These are phyloP conservation scores for Huntiella abstrusa DNA, from an alignment of 2,329 filamentous ascomycete species.

Conservation along the genomic window DNA sequence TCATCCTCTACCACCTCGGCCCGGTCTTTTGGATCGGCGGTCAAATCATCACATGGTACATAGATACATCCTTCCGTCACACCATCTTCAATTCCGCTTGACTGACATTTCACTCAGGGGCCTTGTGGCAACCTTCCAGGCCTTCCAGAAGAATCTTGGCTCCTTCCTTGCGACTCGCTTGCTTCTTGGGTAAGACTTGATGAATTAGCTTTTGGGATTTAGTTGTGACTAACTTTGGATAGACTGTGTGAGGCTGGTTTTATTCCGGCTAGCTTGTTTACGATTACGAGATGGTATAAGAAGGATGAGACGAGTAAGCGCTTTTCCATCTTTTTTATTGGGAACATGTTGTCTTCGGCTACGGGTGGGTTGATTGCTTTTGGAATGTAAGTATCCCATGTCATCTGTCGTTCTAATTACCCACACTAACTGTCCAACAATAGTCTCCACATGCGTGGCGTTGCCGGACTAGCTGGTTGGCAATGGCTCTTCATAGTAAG, in stretches of 20 bases:
- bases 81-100: constrained; percentile 16
- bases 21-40: constrained; percentile 27
- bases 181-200: constrained; percentile 15
- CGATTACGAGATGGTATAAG: constrained; percentile 29
- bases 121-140: constrained; percentile 20
- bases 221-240: not conserved
- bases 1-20: constrained; percentile 27
- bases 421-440: not conserved
- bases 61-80: constrained; percentile 15
- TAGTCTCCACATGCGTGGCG: constrained; percentile 19
- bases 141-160: constrained; percentile 18
- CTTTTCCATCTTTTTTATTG: constrained; percentile 26
- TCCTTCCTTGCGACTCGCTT: constrained; percentile 22
- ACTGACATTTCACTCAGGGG: constrained; percentile 15
- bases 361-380: constrained; percentile 24
- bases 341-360: constrained; percentile 24
- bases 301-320: constrained; percentile 26
- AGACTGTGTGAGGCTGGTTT: constrained; percentile 18
- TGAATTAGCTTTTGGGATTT: not conserved
- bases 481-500: constrained; percentile 19
- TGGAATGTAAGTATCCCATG: constrained; percentile 14
- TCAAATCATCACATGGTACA: constrained; percentile 24
- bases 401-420: not conserved
- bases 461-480: constrained; percentile 18
- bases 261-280: constrained; percentile 28